Percentiles rank a stretch among this genome's conserved stretches.
phyloP scores from a whole-genome alignment of 257 asterid genomes.

The Nicotiana sylvestris region DNA sequence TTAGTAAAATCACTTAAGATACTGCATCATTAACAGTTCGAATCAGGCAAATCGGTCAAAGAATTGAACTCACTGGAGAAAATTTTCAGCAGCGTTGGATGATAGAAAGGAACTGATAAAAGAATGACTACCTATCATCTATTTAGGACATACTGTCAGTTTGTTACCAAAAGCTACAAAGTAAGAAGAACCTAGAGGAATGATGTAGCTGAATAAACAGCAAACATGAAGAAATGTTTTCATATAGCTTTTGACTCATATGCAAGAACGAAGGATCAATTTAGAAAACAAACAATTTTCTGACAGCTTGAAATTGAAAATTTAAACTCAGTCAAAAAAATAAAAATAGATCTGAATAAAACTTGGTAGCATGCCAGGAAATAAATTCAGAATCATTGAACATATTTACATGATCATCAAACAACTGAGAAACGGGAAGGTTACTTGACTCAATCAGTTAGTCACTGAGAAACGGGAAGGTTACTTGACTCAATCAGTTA shows the following conservation, averaged over 20 bases:
- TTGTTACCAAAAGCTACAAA: not conserved
- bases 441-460: no score
- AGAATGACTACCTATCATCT: not conserved
- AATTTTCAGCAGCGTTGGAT: not conserved
- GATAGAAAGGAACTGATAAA: not conserved
- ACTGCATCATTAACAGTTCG: not conserved
- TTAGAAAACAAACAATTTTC: not conserved
- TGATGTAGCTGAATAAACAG: not conserved
- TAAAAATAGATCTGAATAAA: not conserved
- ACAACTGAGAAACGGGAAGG: not conserved
- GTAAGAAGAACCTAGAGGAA: not conserved
- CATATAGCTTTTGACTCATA: not conserved
- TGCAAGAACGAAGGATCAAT: not conserved
- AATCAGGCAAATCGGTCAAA: not conserved
- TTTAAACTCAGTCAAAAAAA: not conserved
- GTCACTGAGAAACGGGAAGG: not conserved
- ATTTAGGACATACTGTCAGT: not conserved
- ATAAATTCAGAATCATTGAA: not conserved
- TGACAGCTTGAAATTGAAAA: conserved; percentile 5
- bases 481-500: not conserved
- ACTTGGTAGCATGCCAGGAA: not conserved
- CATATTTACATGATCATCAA: not conserved
- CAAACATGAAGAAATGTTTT: not conserved
- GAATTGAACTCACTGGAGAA: not conserved
- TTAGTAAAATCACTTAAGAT: not conserved